phyloP scores from a whole-genome alignment of 2,329 filamentous ascomycete genomes.

The Beauveria sp. region DNA sequence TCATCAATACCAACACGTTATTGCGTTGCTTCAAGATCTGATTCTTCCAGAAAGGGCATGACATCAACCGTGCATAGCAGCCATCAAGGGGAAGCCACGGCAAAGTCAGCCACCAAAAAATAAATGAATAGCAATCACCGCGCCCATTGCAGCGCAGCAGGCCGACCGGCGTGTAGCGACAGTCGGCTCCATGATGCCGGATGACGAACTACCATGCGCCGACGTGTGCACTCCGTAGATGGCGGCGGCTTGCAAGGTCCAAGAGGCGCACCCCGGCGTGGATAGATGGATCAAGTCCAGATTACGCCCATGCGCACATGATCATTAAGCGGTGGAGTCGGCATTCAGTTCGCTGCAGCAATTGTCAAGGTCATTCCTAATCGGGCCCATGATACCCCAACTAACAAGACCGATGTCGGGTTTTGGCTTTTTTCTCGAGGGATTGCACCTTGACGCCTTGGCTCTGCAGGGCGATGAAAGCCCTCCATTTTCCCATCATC shows the following conservation, averaged over 20 bases:
- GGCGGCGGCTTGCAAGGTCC: not conserved
- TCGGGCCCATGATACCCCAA: slow-evolving; percentile 6
- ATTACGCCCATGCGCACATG: slow-evolving; percentile 7
- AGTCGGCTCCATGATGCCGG: slow-evolving; percentile 2
- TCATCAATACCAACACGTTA: not conserved
- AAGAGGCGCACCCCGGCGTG: slow-evolving; percentile 5
- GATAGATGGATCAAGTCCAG: slow-evolving; percentile 2
- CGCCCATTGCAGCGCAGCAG: not conserved
- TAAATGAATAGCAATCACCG: not conserved
- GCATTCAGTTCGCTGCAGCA: slow-evolving; percentile 8
- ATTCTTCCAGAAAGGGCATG: not conserved
- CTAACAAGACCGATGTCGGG: slow-evolving; percentile 13
- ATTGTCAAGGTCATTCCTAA: slow-evolving; percentile 12
- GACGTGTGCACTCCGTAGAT: not conserved
- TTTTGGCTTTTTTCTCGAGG: slow-evolving; percentile 3
- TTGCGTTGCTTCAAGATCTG: not conserved
- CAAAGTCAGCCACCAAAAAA: not conserved
- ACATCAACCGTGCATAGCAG: not conserved
- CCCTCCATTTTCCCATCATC: not conserved
- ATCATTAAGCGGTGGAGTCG: slow-evolving; percentile 9
- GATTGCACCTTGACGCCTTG: not conserved
- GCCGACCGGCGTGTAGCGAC: not conserved
- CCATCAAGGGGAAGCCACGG: not conserved
- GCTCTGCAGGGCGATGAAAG: not conserved
- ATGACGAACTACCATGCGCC: not conserved